phyloP scores from a whole-genome alignment of 768 basidiomycete genomes.

The Hericium erinaceus region DNA sequence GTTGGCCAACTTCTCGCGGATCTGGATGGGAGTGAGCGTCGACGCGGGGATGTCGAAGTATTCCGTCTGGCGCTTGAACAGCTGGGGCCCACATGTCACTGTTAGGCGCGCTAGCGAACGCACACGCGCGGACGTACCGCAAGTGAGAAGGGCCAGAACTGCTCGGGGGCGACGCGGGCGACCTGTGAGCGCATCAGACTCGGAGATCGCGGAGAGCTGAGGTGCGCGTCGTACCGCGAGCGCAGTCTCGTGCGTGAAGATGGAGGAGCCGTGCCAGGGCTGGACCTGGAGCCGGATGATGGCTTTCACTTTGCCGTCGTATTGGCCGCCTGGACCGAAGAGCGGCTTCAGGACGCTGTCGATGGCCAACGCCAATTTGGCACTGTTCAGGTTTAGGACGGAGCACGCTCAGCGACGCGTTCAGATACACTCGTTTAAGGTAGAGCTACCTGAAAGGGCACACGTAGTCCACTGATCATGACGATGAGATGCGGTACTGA shows the following conservation, averaged over 20 bases:
- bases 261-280: conserved; percentile 75
- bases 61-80: conserved; percentile 68
- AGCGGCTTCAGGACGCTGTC: conserved; percentile 53
- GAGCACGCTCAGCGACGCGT: background rate
- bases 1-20: conserved; percentile 62
- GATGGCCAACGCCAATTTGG: conserved; percentile 51
- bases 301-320: conserved; percentile 63
- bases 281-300: conserved; percentile 67
- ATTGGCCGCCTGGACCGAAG: conserved; percentile 48
- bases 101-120: background rate
- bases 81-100: conserved; percentile 31
- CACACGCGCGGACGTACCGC: conserved; percentile 31
- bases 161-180: conserved; percentile 57
- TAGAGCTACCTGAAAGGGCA: conserved; percentile 63
- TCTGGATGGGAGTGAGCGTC: conserved; percentile 55
- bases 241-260: conserved; percentile 71
- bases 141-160: conserved; percentile 73
- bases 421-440: background rate
- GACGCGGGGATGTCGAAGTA: conserved; percentile 73
- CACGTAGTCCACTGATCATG: conserved; percentile 68
- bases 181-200: conserved; percentile 33
- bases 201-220: background rate
- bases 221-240: conserved; percentile 47
- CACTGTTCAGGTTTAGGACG: conserved; percentile 26
- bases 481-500: background rate